Conservation (phyloP, 768 basidiomycete species). For the Xerocomellus amylosporus region DNA sequence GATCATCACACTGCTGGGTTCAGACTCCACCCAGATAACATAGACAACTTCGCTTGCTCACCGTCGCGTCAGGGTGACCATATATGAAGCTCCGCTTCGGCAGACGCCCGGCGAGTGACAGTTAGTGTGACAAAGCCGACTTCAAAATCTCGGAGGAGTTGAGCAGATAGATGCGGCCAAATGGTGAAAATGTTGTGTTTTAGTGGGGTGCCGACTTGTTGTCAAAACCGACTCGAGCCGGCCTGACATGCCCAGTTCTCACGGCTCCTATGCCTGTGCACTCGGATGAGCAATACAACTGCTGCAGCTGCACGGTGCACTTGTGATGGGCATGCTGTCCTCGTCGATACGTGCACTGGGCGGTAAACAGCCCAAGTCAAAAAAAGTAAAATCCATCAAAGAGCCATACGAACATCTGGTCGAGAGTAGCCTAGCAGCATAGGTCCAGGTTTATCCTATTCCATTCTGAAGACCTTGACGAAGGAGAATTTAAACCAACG, state of each 20-base stretch:
- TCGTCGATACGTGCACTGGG: conserved; percentile 6
- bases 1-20: too few species aligned
- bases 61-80: too few species aligned
- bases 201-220: too few species aligned
- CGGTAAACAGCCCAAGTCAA: background rate
- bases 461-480: background rate
- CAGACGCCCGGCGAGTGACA: too few species aligned
- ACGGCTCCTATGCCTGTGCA: background rate
- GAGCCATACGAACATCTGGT: background rate
- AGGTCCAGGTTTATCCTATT: background rate
- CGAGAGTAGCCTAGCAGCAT: background rate
- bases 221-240: background rate
- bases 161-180: too few species aligned
- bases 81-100: too few species aligned
- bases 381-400: background rate
- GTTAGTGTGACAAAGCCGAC: too few species aligned
- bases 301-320: background rate
- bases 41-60: too few species aligned
- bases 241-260: background rate
- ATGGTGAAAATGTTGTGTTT: too few species aligned
- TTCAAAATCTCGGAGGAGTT: too few species aligned
- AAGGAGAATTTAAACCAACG: too few species aligned
- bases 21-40: too few species aligned
- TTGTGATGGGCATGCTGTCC: background rate
- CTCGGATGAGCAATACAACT: background rate